Evolutionary conservation across 257 asterid species (phyloP).

Genomic region (Nemophila menziesii): DNA sequence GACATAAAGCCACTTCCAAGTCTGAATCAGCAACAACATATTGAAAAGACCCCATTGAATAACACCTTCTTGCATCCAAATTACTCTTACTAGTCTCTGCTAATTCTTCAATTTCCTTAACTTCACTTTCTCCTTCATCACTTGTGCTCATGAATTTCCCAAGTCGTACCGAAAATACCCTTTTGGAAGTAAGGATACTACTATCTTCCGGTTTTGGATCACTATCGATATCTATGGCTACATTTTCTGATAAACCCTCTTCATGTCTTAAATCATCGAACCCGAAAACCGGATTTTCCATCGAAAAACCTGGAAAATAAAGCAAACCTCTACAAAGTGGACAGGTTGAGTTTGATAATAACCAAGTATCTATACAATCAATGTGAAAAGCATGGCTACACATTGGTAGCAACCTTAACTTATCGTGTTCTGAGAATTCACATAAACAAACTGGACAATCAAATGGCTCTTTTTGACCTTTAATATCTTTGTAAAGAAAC

Average conservation of each 20-base stretch:
- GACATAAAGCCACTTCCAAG: conserved; percentile 58
- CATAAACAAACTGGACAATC: conserved; percentile 90
- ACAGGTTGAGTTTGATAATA: conserved; percentile 71
- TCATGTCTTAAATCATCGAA: conserved; percentile 47
- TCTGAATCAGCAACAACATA: conserved; percentile 88
- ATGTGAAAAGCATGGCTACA: conserved; percentile 93
- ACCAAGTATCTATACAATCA: conserved; percentile 84
- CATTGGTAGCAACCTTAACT: conserved; percentile 57
- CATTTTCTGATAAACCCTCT: conserved; percentile 24
- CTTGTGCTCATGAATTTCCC: conserved; percentile 51
- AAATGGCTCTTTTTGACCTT: conserved; percentile 68
- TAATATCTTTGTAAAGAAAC: conserved; percentile 56
- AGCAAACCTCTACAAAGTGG: conserved; percentile 85
- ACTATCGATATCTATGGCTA: conserved; percentile 13
- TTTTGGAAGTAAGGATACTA: conserved; percentile 33
- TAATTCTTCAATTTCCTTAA: conserved; percentile 38
- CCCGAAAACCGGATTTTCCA: conserved; percentile 47
- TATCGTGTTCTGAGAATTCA: conserved; percentile 59
- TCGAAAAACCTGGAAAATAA: conserved; percentile 39
- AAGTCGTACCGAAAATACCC: conserved; percentile 82
- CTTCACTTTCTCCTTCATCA: conserved; percentile 10
- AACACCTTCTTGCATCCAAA: conserved; percentile 84
- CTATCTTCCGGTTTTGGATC: conserved; percentile 20
- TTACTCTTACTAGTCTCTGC: conserved; percentile 61
- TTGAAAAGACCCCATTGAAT: conserved; percentile 86